Evolutionary conservation across 2,329 filamentous ascomycete genomes (phyloP).

Genomic region (Magnaporthiopsis incrustans): DNA sequence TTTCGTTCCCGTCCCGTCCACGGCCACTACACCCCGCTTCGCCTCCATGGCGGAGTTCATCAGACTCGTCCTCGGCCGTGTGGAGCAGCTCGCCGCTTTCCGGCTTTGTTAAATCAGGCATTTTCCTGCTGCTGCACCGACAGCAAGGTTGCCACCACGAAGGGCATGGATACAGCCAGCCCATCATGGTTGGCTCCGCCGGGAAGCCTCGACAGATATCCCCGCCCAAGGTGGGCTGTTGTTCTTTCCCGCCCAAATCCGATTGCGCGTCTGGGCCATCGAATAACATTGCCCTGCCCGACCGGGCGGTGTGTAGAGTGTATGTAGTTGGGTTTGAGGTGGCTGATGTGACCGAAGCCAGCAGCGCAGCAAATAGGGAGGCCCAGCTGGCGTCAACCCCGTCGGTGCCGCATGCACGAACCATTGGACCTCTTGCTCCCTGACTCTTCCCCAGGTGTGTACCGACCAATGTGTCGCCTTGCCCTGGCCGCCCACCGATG

Average conservation of each 20-base stretch:
- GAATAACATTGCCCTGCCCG: neutral
- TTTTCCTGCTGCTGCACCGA: neutral
- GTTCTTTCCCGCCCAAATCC: neutral
- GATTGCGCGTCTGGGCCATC: neutral
- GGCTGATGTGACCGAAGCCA: slow-evolving; percentile 10
- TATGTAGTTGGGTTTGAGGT: neutral
- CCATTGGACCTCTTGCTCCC: neutral
- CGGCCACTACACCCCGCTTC: neutral
- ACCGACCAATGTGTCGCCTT: neutral
- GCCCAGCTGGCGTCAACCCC: neutral
- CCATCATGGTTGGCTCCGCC: neutral
- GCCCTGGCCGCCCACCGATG: neutral
- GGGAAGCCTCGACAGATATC: neutral
- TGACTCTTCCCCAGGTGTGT: neutral
- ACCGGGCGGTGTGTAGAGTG: neutral
- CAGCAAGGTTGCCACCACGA: too few species aligned
- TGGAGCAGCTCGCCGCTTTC: neutral
- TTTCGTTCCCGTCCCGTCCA: neutral
- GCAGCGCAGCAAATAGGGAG: slow-evolving; percentile 10
- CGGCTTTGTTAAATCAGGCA: neutral
- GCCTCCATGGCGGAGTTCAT: too few species aligned
- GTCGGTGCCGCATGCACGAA: neutral
- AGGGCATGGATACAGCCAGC: too few species aligned
- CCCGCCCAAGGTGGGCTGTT: neutral
- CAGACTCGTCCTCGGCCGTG: neutral